Evolutionary conservation across 2,329 filamentous ascomycete species (phyloP).

Genomic region (Stachybotrys chartarum): DNA sequence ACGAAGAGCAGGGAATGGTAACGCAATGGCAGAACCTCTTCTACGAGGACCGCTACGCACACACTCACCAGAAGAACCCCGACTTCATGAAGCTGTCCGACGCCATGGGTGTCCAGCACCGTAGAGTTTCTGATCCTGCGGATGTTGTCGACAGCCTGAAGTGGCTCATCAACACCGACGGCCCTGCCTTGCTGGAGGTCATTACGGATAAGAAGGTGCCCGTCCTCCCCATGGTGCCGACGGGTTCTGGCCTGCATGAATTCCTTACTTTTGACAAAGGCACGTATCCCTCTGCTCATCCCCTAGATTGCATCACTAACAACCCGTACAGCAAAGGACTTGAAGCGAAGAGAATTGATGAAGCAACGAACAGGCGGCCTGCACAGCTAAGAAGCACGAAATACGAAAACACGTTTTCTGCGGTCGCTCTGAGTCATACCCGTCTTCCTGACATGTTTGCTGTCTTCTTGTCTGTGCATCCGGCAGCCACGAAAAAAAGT

Average conservation of each 20-base stretch:
- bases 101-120: constrained; percentile 78
- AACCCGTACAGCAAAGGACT: constrained; percentile 52
- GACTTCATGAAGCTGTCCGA: constrained; percentile 90
- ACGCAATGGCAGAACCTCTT: constrained; percentile 98
- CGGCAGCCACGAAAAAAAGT: background rate
- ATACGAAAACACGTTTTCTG: background rate
- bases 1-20: constrained; percentile 97
- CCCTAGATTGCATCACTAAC: background rate
- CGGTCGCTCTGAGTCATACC: background rate
- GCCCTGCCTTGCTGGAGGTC: constrained; percentile 89
- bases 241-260: constrained; percentile 80
- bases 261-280: constrained; percentile 52
- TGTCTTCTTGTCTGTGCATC: background rate
- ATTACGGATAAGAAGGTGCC: constrained; percentile 88
- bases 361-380: constrained; percentile 51
- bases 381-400: constrained; percentile 21
- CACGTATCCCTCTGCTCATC: constrained; percentile 10
- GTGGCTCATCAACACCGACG: constrained; percentile 85
- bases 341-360: constrained; percentile 60
- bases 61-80: constrained; percentile 93
- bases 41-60: constrained; percentile 86
- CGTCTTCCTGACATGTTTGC: background rate
- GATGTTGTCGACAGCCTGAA: constrained; percentile 72
- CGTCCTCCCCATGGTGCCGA: constrained; percentile 96
- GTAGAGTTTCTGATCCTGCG: constrained; percentile 63